Conservation (phyloP, 345 rosid genomes). For the Rhodamnia argentea region DNA sequence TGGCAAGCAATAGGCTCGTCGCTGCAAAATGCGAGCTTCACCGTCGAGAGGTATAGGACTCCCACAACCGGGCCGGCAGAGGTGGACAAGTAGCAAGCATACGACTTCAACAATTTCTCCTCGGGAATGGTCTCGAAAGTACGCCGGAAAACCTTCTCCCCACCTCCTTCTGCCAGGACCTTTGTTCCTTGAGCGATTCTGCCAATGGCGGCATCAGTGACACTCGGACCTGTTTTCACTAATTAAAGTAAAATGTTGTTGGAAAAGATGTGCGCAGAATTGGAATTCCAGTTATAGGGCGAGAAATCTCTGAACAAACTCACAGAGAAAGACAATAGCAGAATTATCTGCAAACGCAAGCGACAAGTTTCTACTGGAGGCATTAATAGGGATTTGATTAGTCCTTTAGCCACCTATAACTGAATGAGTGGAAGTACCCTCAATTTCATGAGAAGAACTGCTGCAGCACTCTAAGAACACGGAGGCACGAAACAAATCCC, state of each 20-base stretch:
- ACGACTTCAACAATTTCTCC: constrained; percentile 24
- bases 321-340: neutral
- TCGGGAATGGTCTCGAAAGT: constrained; percentile 35
- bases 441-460: neutral
- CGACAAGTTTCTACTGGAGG: neutral
- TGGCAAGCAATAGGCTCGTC: constrained; percentile 35
- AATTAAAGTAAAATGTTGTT: neutral
- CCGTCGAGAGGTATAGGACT: constrained; percentile 26
- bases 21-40: constrained; percentile 32
- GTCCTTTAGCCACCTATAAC: neutral
- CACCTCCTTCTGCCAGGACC: constrained; percentile 34
- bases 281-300: neutral
- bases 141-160: constrained; percentile 28
- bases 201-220: constrained; percentile 40
- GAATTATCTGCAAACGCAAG: neutral
- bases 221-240: constrained; percentile 40
- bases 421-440: neutral
- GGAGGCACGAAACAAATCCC: neutral
- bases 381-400: neutral
- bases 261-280: neutral
- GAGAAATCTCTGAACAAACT: neutral
- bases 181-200: constrained; percentile 38
- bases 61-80: constrained; percentile 45
- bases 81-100: constrained; percentile 31
- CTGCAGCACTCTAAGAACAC: neutral